Conservation (phyloP, 225 moss, liverwort and hornwort species). For the Asterella californica region DNA sequence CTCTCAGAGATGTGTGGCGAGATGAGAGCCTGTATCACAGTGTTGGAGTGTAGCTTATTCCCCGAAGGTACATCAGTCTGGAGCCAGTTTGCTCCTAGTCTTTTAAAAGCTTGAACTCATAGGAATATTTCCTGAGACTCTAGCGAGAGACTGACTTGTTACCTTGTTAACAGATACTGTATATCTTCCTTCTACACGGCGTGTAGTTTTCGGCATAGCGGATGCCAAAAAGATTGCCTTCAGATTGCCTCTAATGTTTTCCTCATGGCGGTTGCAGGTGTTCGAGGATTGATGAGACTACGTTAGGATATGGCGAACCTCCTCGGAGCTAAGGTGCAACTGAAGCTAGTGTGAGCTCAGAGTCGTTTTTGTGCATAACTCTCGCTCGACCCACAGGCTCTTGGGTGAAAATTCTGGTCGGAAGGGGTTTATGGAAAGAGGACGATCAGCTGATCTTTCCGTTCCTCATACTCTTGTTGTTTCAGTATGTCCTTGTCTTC, state of each 20-base stretch:
- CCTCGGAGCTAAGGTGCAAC: neutral
- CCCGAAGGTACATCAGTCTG: no score
- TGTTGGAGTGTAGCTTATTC: no score
- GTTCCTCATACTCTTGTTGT: neutral
- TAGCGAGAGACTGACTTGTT: neutral
- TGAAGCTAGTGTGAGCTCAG: neutral
- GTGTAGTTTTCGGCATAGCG: no score
- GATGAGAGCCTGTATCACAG: no score
- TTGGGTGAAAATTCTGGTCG: neutral
- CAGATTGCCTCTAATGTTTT: neutral
- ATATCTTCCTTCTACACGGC: no score
- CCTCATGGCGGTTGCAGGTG: neutral
- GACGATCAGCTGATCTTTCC: neutral
- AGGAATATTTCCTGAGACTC: neutral
- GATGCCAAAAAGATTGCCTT: no score
- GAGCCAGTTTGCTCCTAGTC: no score
- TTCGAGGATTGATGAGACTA: neutral
- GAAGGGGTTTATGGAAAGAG: neutral
- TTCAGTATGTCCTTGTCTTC: neutral
- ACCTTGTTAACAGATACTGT: neutral
- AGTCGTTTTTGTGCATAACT: neutral
- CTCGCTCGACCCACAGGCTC: neutral
- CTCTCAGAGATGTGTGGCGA: no score
- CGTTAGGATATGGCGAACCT: neutral
- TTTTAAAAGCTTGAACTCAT: no score